Evolutionary conservation across 2,329 filamentous ascomycete genomes (phyloP).

Genomic region (Curvularia sp.): DNA sequence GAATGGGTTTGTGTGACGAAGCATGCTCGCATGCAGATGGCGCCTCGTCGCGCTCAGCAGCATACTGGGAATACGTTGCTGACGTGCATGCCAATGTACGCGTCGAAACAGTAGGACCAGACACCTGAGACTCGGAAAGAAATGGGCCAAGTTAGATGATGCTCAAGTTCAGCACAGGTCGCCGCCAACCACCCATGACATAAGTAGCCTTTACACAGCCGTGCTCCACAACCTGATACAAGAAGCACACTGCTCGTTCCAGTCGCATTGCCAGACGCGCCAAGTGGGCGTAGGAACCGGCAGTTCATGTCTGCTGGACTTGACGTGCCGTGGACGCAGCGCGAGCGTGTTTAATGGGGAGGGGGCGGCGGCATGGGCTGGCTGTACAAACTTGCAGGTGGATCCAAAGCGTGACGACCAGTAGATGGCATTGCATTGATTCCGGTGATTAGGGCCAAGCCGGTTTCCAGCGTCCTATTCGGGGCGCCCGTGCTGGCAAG

Average conservation of each 20-base stretch:
- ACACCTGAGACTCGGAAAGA: not conserved
- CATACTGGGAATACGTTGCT: constrained; percentile 14
- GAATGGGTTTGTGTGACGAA: not conserved
- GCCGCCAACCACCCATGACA: constrained; percentile 14
- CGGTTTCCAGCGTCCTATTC: constrained; percentile 11
- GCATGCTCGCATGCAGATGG: constrained; percentile 32
- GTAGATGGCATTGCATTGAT: constrained; percentile 6
- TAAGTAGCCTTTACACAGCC: constrained; percentile 2
- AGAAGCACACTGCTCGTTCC: constrained; percentile 7
- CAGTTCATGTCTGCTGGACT: constrained; percentile 6
- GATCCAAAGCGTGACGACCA: constrained; percentile 7
- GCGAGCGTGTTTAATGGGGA: constrained; percentile 5
- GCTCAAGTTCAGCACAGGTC: not conserved
- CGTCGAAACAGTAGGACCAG: constrained; percentile 31
- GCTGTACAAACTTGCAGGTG: constrained; percentile 8
- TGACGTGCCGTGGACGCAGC: constrained; percentile 3
- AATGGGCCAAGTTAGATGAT: not conserved
- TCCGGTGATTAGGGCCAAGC: constrained; percentile 4
- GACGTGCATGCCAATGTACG: constrained; percentile 23
- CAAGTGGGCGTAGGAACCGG: constrained; percentile 5
- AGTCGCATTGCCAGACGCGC: constrained; percentile 18
- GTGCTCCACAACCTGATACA: constrained; percentile 6
- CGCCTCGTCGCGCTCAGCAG: constrained; percentile 35
- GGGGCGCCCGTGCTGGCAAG: constrained; percentile 22
- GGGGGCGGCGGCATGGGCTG: not conserved